Evolutionary conservation across 805 yeast species (phyloP), one percentile per base, ranked within the genome.

Genomic region (Zygosaccharomyces bailii): DNA sequence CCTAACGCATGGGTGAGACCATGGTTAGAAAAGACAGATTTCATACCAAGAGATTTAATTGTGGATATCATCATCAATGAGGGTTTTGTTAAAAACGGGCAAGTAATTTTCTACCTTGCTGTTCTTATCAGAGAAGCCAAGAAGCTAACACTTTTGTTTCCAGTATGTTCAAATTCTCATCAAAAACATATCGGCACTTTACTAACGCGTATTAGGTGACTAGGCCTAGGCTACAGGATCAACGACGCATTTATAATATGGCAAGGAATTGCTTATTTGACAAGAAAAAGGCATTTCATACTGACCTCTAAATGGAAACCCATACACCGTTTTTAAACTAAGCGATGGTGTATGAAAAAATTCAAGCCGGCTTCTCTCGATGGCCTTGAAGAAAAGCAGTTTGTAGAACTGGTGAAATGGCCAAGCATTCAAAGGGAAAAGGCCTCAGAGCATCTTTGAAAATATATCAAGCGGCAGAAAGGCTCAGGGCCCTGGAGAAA

Each of bases 11-110:
- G 49, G 33, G 59, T 60, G 34, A 16, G 41, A 2, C 30, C 33
- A 3, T 36, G 52, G 21, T 44, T 56, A 4, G 37, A 29, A 14
- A 37, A 44, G 17, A 37, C 41, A 11, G 46, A 65, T 20, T 83
- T 86, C 58, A 72, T 83, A 8, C 83, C 89, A 0, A 63, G 71
- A 30, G 75, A 73, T 36, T 69, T 69, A 35, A 72, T 86, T 41
- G 72, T 76, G 3, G 91, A 85, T 59, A 61, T 86, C 8, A 76
- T 84, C 0, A 80, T 86, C 19, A 84, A 84, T 57, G 95, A 86
- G 61, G 90, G 86, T 0, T 85, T 86, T 58, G 45, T 46, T 34
- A 71, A 71, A 43, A 83, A 83, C 4, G 75, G 79, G 49, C 81
- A 80, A 49, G 87, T 84, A 7, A 68, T 82, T 2, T 82, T 73